Percentiles rank a stretch among this genome's conserved stretches.
Conservation (phyloP, 176 grass and related monocot genomes). For the Puya raimondii region DNA sequence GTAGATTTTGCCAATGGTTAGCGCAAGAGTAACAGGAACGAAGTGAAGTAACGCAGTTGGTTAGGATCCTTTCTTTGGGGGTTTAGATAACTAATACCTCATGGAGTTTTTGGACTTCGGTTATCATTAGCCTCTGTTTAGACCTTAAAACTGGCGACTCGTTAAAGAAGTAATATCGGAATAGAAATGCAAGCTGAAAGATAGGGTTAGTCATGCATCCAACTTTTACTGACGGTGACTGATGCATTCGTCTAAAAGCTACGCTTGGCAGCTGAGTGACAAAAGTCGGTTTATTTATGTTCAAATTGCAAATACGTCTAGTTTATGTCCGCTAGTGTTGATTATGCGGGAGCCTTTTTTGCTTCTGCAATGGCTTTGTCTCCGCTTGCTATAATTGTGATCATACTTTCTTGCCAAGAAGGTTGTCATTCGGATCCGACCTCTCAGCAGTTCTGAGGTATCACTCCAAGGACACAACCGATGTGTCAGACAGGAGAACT, state of each 20-base stretch:
- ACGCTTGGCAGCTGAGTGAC: neutral
- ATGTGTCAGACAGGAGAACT: constrained; percentile 69
- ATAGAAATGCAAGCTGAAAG: neutral
- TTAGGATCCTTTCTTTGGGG: too few relatives aligned
- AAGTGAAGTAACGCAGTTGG: too few relatives aligned
- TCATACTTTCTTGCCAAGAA: constrained; percentile 7
- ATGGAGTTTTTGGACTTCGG: too few relatives aligned
- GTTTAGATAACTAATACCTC: too few relatives aligned
- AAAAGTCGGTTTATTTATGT: neutral
- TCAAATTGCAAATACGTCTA: neutral
- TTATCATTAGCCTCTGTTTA: neutral
- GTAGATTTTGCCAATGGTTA: neutral
- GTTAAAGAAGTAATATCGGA: neutral
- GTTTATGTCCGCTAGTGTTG: neutral
- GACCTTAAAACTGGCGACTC: neutral
- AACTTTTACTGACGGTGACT: too few relatives aligned
- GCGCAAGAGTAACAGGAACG: too few relatives aligned
- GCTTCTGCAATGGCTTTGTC: neutral
- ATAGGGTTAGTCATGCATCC: neutral
- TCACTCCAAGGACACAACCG: constrained; percentile 61
- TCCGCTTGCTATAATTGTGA: constrained; percentile 1
- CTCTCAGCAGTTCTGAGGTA: constrained; percentile 67
- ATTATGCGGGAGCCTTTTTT: neutral
- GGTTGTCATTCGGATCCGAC: constrained; percentile 82
- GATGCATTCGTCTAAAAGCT: neutral